Conservation (phyloP, 2,329 filamentous ascomycete genomes). For the Fusarium poae region DNA sequence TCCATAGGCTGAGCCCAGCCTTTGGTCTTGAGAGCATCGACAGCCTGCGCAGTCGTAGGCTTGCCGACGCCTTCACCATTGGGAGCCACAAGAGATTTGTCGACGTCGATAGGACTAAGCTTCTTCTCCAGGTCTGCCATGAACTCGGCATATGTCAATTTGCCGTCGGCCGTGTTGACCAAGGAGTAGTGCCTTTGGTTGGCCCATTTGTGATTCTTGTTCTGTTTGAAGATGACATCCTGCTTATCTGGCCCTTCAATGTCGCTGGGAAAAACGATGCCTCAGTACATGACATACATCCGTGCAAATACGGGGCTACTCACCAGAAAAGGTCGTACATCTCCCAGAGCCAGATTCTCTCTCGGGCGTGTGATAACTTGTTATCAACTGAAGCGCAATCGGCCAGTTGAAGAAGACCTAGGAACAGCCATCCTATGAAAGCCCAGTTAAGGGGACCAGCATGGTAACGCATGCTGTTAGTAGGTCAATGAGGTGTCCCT, state of each 20-base stretch:
- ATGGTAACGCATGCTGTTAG: conserved; percentile 1
- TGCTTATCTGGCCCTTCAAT: conserved; percentile 2
- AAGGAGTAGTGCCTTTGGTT: too few relatives aligned
- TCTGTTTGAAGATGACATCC: background rate
- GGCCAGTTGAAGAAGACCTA: background rate
- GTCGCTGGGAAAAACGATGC: background rate
- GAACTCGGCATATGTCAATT: conserved; percentile 3
- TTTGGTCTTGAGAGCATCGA: background rate
- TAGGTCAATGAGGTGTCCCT: background rate
- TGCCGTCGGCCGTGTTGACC: background rate
- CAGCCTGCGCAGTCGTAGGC: background rate
- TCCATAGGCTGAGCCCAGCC: conserved; percentile 1
- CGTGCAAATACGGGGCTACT: background rate
- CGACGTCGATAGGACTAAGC: background rate
- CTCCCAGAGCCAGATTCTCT: conserved; percentile 5
- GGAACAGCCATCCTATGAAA: background rate
- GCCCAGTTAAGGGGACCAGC: background rate
- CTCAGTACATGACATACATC: background rate
- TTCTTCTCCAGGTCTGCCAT: conserved; percentile 1
- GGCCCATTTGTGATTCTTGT: background rate
- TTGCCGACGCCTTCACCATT: background rate
- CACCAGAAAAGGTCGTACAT: background rate
- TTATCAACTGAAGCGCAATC: background rate
- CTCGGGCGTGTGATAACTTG: background rate
- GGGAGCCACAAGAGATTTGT: background rate